Base-by-base conservation (phyloP, 2,329 filamentous ascomycete genomes). In the Cercospora beticola region DNA sequence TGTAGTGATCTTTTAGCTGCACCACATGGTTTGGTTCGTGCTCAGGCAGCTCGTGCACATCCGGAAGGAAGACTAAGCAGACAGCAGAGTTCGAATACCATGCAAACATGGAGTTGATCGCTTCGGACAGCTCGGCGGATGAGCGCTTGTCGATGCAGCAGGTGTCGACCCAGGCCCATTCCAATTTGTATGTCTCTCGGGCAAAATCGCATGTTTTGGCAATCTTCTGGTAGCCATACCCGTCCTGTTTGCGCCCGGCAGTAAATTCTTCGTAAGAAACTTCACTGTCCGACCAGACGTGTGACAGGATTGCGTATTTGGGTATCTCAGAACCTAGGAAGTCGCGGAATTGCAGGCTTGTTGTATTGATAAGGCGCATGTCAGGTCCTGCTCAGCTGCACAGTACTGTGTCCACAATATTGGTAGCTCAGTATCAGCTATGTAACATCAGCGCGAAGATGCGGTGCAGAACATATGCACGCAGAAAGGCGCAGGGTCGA, bases 41-140 rank as follows among this genome's bases (percentile, higher is more conserved):
- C 12, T 31, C 30, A 1, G 26, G 16, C 10, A 40, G 18, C n/a
- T 31, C 26, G 16, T 40, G 28, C 16, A 70, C 68, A 49, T 68
- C 68, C 43, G 60, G 30, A 7, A 73, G 67, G 30, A 69, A 72
- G n/a, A 62, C 69, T n/a, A 65, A 63, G 60, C 71, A 72, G 12
- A 71, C 23, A 2, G 33, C 61, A 9, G 71, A 57, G 30, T 65
- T 63, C 9, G 49, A 18, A 57, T 73, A 73, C 72, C 72, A 73
- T 49, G 46, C 54, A 52, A 63, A 74, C 72, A 71, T 74, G 6
- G 70, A 68, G 21, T 73, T 73, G 40, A 73, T 69, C 10, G 71
- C 66, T 59, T 69, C 62, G 5, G 62, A 62, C 7, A 74, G 58
- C 46, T 74, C 72, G 5, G 71, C 67, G 26, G 40, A 62, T 36